These are phyloP conservation scores for Backusella westeae DNA, from an alignment of 192 early-diverging fungal genomes.

Conservation along the genomic window DNA sequence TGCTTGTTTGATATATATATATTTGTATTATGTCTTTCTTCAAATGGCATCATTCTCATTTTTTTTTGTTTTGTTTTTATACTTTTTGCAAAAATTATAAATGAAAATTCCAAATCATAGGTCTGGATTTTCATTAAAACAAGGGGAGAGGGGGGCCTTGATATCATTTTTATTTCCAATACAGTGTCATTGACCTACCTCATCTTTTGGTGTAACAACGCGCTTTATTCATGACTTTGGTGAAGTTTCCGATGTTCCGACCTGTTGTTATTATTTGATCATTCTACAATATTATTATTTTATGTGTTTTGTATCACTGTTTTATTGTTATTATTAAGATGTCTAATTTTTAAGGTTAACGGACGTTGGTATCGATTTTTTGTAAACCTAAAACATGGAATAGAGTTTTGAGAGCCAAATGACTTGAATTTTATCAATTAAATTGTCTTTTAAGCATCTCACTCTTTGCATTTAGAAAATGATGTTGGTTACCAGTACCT, in stretches of 20 bases:
- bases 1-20: neutral
- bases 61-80: neutral
- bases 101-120: neutral
- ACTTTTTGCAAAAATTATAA: neutral
- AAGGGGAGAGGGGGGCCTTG: neutral
- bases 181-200: neutral
- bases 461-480: neutral
- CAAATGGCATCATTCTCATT: neutral
- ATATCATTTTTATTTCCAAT: neutral
- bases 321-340: neutral
- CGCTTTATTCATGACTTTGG: neutral
- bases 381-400: neutral
- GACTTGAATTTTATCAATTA: neutral
- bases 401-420: neutral
- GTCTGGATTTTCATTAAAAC: neutral
- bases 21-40: neutral
- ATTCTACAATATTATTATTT: neutral
- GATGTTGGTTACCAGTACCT: too few relatives aligned
- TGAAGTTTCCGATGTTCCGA: constrained; percentile 2
- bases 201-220: neutral
- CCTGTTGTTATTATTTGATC: neutral
- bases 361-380: neutral
- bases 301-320: neutral
- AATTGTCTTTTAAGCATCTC: neutral
- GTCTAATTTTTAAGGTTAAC: neutral